Evolutionary conservation across 495 filamentous ascomycete genomes (phyloP), one percentile per base, ranked within the genome.

Genomic region (Peziza echinospora): DNA sequence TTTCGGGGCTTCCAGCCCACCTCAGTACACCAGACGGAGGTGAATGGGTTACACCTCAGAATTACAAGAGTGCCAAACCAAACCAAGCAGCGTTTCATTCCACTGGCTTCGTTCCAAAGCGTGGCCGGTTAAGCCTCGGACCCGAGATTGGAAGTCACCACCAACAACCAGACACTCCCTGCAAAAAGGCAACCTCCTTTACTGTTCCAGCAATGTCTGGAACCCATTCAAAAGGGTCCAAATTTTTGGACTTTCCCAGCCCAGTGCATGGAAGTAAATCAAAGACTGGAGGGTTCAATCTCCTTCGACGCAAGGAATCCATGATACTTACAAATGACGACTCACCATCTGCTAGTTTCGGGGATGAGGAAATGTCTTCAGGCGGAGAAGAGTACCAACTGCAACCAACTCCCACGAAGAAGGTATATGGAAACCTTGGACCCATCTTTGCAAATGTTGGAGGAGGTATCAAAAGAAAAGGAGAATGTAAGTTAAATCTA

Each of bases 101-200:
- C 0, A 94, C 89, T 5, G 89, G 89, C 24, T 64, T 97, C 40
- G 80, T 96, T 26, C 93, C 89, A 5, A 96, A 96, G 65, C 75
- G 57, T n/a, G 56, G 56, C 6, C 49, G 57, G 9, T 70, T 72
- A 57, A 37, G 30, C 30, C n/a, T n/a, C n/a, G n/a, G n/a, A n/a
- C n/a, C n/a, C n/a, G 19, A 11, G 19, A 73, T 72, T 48, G 67
- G 69, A 34, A 68, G 74, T 47, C 64, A 67, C 39, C 65, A 72
- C 10, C 64, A 66, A 24, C 65, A 66, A 43, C 89, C 91, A 0
- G 89, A 96, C 58, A 97, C 89, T 13, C 89, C 89, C 6, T 96
- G 89, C 64, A 97, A 96, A 67, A 77, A 83, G 54, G 71, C 73
- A 53, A 34, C 47, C 41, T 37, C 49, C 23, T 65, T 67, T 41